Evolutionary conservation across 495 filamentous ascomycete genomes (phyloP).

Genomic region (Penicillium riverlandense): DNA sequence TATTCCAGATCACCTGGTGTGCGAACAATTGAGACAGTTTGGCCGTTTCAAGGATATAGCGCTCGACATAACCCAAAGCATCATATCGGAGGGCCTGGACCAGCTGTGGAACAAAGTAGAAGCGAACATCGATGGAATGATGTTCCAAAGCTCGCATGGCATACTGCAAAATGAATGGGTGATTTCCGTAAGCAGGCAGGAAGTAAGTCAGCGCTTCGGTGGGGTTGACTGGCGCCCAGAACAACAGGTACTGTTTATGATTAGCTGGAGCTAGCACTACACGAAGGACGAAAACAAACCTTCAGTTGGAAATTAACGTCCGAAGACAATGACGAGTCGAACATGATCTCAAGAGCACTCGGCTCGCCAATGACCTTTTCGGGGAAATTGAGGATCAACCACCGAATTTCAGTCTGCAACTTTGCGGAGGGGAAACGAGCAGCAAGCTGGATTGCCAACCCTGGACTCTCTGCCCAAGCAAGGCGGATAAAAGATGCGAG

Average conservation of each 20-base stretch:
- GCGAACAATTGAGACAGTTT: slow-evolving; percentile 95
- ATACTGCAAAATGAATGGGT: slow-evolving; percentile 93
- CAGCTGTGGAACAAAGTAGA: slow-evolving; percentile 98
- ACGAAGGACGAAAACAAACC: slow-evolving; percentile 31
- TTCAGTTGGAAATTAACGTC: slow-evolving; percentile 84
- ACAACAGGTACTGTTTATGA: slow-evolving; percentile 67
- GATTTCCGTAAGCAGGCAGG: slow-evolving; percentile 84
- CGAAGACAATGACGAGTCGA: slow-evolving; percentile 64
- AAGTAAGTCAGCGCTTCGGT: slow-evolving; percentile 90
- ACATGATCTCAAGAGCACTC: slow-evolving; percentile 72
- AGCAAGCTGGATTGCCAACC: slow-evolving; percentile 74
- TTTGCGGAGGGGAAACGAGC: slow-evolving; percentile 69
- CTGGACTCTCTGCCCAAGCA: slow-evolving; percentile 79
- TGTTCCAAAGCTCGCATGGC: slow-evolving; percentile 92
- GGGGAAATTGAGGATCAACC: slow-evolving; percentile 71
- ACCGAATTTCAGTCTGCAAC: slow-evolving; percentile 67
- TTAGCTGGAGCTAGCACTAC: slow-evolving; percentile 23
- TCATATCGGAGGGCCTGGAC: slow-evolving; percentile 96
- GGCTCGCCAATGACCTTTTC: slow-evolving; percentile 72
- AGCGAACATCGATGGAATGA: slow-evolving; percentile 91
- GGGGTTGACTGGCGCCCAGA: slow-evolving; percentile 91
- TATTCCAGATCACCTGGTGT: slow-evolving; percentile 99
- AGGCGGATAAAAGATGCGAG: slow-evolving; percentile 55
- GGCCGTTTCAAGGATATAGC: slow-evolving; percentile 93
- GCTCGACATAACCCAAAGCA: slow-evolving; percentile 86